Evolutionary conservation across 768 basidiomycete genomes (phyloP).

Genomic region (Amanita rimosa): DNA sequence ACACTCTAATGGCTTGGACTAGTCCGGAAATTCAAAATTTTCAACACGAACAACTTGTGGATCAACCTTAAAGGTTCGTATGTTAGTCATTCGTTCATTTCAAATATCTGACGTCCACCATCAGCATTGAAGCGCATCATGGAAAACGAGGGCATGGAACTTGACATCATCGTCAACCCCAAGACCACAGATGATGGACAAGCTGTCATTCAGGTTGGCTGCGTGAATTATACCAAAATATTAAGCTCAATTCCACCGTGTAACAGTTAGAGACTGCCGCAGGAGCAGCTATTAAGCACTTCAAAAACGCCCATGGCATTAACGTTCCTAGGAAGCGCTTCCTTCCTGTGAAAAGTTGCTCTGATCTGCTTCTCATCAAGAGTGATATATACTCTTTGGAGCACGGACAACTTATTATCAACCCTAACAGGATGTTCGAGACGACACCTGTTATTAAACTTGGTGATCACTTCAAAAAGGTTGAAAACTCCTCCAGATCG

Average conservation of each 20-base stretch:
- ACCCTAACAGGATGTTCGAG: constrained; percentile 70
- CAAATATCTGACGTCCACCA: neutral
- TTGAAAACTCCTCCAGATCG: constrained; percentile 16
- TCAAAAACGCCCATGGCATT: constrained; percentile 84
- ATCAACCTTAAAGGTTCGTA: constrained; percentile 59
- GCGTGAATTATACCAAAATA: constrained; percentile 11
- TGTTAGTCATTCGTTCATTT: constrained; percentile 3
- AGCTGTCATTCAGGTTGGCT: constrained; percentile 62
- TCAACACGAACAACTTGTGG: constrained; percentile 83
- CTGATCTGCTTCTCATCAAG: constrained; percentile 82
- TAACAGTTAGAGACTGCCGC: constrained; percentile 80
- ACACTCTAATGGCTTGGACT: constrained; percentile 1
- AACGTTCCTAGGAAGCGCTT: constrained; percentile 93
- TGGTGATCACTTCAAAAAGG: constrained; percentile 96
- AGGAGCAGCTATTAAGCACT: constrained; percentile 91
- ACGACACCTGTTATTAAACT: constrained; percentile 95
- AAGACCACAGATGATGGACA: constrained; percentile 82
- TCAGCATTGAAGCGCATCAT: constrained; percentile 83
- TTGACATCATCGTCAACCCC: constrained; percentile 93
- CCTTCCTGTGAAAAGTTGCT: constrained; percentile 86
- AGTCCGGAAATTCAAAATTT: constrained; percentile 89
- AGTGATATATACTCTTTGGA: constrained; percentile 85
- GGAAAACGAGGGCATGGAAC: constrained; percentile 71
- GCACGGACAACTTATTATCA: constrained; percentile 84
- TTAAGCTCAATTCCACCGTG: neutral